phyloP scores from a whole-genome alignment of 2,329 filamentous ascomycete genomes.

The Raffaelea albimanens region DNA sequence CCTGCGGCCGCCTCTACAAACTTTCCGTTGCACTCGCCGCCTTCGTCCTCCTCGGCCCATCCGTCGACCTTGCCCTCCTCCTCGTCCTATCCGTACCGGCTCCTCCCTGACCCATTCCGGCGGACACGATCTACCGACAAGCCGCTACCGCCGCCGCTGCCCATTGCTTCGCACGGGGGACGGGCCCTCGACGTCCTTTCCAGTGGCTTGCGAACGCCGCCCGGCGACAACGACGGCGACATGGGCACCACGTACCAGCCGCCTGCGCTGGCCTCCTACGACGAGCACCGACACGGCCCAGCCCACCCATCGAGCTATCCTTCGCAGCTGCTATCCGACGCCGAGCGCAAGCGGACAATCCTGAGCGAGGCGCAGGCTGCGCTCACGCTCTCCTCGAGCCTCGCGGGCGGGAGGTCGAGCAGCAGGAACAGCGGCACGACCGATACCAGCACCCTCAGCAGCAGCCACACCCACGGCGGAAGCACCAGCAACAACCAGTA shows the following conservation, averaged over 20 bases:
- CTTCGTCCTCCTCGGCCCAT: not conserved
- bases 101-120: not conserved
- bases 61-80: too few species aligned
- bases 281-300: slow-evolving; percentile 12
- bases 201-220: slow-evolving; percentile 19
- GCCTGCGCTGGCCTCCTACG: slow-evolving; percentile 18
- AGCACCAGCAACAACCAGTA: too few species aligned
- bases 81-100: not conserved
- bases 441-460: not conserved
- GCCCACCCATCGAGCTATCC: slow-evolving; percentile 1
- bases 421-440: slow-evolving; percentile 1
- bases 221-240: slow-evolving; percentile 17
- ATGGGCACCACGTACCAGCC: slow-evolving; percentile 24
- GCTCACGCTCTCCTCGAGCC: not conserved
- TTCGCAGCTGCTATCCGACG: slow-evolving; percentile 9
- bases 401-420: not conserved
- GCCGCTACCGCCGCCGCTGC: not conserved
- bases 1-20: not conserved
- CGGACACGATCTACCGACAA: not conserved
- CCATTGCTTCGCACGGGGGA: not conserved
- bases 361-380: slow-evolving; percentile 12
- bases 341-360: slow-evolving; percentile 12
- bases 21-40: not conserved
- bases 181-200: not conserved
- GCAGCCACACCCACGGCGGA: slow-evolving; percentile 14